Conservation (phyloP, 306 rosid species). For the Rubus parviflorus region DNA sequence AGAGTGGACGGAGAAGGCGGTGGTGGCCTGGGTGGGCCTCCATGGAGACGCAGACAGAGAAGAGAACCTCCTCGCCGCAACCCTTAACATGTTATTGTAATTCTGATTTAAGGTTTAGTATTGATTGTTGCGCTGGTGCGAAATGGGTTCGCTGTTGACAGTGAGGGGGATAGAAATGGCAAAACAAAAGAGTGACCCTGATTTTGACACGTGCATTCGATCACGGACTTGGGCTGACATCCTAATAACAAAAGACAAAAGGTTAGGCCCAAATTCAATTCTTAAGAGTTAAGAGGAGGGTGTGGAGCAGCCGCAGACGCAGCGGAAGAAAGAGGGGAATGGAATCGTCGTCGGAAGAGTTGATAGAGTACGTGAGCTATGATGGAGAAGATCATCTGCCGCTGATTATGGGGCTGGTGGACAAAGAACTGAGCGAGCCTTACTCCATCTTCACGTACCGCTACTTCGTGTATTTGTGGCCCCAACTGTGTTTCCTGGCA, state of each 20-base stretch:
- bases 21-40: slow-evolving; percentile 28
- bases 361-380: slow-evolving; percentile 74
- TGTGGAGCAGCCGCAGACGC: too few species aligned
- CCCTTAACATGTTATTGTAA: slow-evolving; percentile 38
- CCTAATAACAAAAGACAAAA: too few species aligned
- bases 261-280: too few species aligned
- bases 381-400: slow-evolving; percentile 92
- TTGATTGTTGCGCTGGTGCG: neutral
- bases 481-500: slow-evolving; percentile 92
- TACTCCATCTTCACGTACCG: slow-evolving; percentile 97
- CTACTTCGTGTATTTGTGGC: slow-evolving; percentile 94
- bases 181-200: neutral
- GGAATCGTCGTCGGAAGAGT: slow-evolving; percentile 32
- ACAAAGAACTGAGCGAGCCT: slow-evolving; percentile 95
- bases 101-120: neutral
- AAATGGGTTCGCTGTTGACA: neutral
- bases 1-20: slow-evolving; percentile 32
- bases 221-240: neutral
- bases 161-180: neutral
- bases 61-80: slow-evolving; percentile 47
- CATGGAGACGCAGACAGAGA: slow-evolving; percentile 36
- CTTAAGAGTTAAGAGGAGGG: too few species aligned
- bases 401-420: slow-evolving; percentile 80
- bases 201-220: slow-evolving; percentile 11
- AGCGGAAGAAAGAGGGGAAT: too few species aligned